Evolutionary conservation across 108 stramenopile species (phyloP), one percentile per base, ranked within the genome.

Genomic region (Cyclotella distinguenda): DNA sequence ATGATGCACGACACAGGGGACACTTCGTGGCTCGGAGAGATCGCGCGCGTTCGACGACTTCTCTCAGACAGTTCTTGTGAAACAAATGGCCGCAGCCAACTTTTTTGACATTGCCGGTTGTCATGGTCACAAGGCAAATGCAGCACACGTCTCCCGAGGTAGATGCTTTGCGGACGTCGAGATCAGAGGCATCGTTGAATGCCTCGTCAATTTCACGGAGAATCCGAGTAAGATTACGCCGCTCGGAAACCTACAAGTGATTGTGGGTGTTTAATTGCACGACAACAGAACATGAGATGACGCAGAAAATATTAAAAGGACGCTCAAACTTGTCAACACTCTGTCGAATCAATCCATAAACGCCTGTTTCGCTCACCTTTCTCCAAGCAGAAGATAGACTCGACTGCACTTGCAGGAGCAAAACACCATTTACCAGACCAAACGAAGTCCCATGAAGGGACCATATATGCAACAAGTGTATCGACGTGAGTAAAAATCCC

Each of bases 391-490:
- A 38, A 6, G 85, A 79, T 42, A 88, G 46, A 26, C 85, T 84
- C 7, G 87, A 85, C 56, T 91, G 79, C 21, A 91, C 22, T 60
- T 91, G 90, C 60, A 91, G 66, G 18, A 85, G 79, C 18, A 91
- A 50, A 3, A 91, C 82, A 22, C 82, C 78, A 70, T 91, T 82
- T 36, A 88, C 81, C 51, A 88, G 67, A 13, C 83, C 84, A 38
- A 88, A 85, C 23, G 81, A 70, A 7, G 85, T 58, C 6, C 90
- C 90, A 56, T 88, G 84, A 22, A 84, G 45, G 26, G 34, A 32
- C 90, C 90, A 91, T 60, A 86, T 83, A 54, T 91, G 90, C 25
- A 82, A 26, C 48, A 85, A 91, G 55, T 91, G 90, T 10, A 33
- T 43, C 10, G 86, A 65, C 10, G 85, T 85, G 18, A 86, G 35